Base-by-base conservation (phyloP, 257 asterid species). In the Cynanchum wilfordii region DNA sequence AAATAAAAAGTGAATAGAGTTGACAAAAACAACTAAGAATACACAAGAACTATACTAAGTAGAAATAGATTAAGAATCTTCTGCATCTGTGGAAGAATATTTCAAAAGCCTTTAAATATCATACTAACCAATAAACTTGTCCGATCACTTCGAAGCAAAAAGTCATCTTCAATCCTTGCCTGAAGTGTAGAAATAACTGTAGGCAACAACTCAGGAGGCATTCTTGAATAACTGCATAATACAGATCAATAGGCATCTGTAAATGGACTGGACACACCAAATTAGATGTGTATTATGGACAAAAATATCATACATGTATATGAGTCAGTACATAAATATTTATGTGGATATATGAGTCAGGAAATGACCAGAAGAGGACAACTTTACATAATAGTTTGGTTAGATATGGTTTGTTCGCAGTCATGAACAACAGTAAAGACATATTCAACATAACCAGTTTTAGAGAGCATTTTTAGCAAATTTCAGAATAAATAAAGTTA, bases 201-300 rank as follows among this genome's bases (percentile, higher is more conserved):
- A 47, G 90, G 76, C 84, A 93, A 87, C 80, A 93, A 87, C 78
- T 91, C 96, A 3, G 68, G 69, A 19, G 97, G 88, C 98, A 93
- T 93, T 85, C 98, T 86, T 66, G 91, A 82, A 82, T 93, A 93
- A 77, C 98, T 93, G 84, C 50, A 72, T 33, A 79, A 78, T 38
- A 44, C 5, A 64, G 27, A 64, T 64, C 50, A 42, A 17, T 7
- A 36, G 50, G 69, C 45, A 30, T 62, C 38, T 8, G 25, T 58
- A 13, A 25, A 29, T 12, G 65, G 65, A 56, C 25, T 56, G 62
- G 13, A 58, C 29, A 58, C 42, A 29, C 44, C 66, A 60, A 60
- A 60, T 15, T 42, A 12, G 44, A 13, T 27, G 66, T 4, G 0
- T 59, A 9, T 29, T 59, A 59, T 59, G 52, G 52, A 49, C 52